Percentiles rank a stretch among this genome's conserved stretches.
Evolutionary conservation across 139 green algal species (phyloP).

Genomic region (Chlamydomonas sphaeroides): DNA sequence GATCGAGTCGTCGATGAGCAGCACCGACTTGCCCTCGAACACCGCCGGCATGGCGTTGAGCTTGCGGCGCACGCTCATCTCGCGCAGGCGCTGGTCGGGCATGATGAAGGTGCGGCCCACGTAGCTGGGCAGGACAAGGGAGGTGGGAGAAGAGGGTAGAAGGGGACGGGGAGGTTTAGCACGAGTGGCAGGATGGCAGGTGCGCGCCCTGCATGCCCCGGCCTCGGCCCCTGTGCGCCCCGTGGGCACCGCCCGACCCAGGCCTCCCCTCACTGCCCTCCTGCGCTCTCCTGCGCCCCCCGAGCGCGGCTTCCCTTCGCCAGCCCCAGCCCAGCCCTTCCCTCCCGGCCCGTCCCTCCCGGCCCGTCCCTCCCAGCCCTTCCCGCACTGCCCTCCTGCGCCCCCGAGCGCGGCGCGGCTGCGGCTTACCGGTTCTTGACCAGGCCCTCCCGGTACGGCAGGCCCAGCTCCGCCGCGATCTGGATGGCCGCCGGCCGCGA

Average conservation of each 20-base stretch:
- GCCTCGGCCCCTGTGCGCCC: too few species aligned
- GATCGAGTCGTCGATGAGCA: slow-evolving; percentile 99
- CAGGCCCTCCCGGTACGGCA: slow-evolving; percentile 96
- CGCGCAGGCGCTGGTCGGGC: slow-evolving; percentile 92
- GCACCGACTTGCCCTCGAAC: slow-evolving; percentile 90
- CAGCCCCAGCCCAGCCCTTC: too few species aligned
- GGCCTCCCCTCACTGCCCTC: too few species aligned
- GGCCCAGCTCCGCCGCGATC: slow-evolving; percentile 75
- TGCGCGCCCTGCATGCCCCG: neutral
- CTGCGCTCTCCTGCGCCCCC: neutral
- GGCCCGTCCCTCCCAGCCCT: neutral
- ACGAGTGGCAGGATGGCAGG: neutral
- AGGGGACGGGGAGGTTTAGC: neutral
- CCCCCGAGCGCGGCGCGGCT: too few species aligned
- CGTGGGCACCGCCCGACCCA: too few species aligned
- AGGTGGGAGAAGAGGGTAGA: neutral
- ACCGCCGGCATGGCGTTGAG: slow-evolving; percentile 96
- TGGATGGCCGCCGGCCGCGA: slow-evolving; percentile 89
- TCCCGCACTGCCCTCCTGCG: neutral
- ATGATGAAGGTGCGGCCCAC: slow-evolving; percentile 99
- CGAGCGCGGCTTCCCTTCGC: too few species aligned
- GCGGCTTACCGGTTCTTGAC: slow-evolving; percentile 91
- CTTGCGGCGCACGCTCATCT: slow-evolving; percentile 95
- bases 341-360: too few species aligned
- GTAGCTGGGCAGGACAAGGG: slow-evolving; percentile 68